Conservation (phyloP, 2,329 filamentous ascomycete species). For the Chrysosporium keratinophilum region DNA sequence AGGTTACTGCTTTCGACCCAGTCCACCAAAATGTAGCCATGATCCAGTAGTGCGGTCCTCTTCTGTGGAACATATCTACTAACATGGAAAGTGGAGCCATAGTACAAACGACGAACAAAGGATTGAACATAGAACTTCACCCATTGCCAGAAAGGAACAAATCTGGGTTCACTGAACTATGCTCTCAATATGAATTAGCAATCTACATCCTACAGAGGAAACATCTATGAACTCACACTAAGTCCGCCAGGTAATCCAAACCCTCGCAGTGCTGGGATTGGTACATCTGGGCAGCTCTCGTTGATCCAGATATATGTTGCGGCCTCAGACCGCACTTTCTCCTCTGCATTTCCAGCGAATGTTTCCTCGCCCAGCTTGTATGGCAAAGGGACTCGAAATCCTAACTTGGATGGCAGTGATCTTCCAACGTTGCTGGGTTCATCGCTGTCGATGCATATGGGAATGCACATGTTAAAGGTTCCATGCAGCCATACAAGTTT, state of each 20-base stretch:
- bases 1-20: conserved; percentile 7
- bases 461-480: conserved; percentile 16
- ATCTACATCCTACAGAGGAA: too few species aligned
- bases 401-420: too few species aligned
- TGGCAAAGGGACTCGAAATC: conserved; percentile 15
- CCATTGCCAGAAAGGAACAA: conserved; percentile 8
- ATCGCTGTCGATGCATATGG: conserved; percentile 9
- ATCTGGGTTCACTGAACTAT: conserved; percentile 10
- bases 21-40: conserved; percentile 14
- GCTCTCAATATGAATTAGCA: background rate
- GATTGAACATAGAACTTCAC: conserved; percentile 1
- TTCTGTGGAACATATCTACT: conserved; percentile 10
- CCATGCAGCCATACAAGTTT: conserved; percentile 11
- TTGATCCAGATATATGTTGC: conserved; percentile 19
- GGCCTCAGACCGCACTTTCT: conserved; percentile 19
- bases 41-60: conserved; percentile 2
- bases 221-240: conserved; percentile 10
- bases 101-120: background rate
- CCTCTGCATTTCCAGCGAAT: conserved; percentile 18
- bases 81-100: background rate
- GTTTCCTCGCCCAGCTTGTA: conserved; percentile 16
- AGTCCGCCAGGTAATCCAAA: conserved; percentile 19
- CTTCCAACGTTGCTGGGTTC: background rate
- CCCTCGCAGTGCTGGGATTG: conserved; percentile 16
- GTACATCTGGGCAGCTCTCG: conserved; percentile 17